Percentiles rank a stretch among this genome's conserved stretches.
Evolutionary conservation across 257 asterid genomes (phyloP).

Genomic region (Primulina tabacum): DNA sequence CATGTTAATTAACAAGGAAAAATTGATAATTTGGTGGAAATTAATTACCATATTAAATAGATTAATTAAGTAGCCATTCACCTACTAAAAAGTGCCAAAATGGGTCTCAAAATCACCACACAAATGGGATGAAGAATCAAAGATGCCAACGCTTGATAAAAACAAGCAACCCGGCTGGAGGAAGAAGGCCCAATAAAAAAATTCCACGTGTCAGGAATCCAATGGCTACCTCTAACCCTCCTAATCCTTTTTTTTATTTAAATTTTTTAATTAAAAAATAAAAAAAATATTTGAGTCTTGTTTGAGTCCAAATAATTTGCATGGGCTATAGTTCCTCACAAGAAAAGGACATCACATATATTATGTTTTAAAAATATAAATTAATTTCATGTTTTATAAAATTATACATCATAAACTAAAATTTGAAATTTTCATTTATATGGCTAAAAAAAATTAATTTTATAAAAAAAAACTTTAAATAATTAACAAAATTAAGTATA

Average conservation of each 20-base stretch:
- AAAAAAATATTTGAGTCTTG: conserved; percentile 10
- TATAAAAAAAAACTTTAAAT: too few relatives aligned
- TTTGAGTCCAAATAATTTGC: conserved; percentile 38
- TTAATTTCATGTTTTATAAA: background rate
- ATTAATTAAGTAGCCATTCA: background rate
- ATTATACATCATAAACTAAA: too few relatives aligned
- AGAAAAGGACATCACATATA: conserved; percentile 42
- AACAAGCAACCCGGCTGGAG: conserved; percentile 40
- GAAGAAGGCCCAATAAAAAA: background rate
- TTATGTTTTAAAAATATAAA: background rate
- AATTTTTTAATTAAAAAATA: too few relatives aligned
- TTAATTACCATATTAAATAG: background rate
- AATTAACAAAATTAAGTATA: too few relatives aligned
- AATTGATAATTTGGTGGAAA: background rate
- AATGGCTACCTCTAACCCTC: conserved; percentile 36
- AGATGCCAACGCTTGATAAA: conserved; percentile 38
- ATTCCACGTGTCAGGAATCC: conserved; percentile 45
- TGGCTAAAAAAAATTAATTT: too few relatives aligned
- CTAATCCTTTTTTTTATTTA: conserved; percentile 14
- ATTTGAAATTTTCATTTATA: too few relatives aligned
- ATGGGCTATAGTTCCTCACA: conserved; percentile 32
- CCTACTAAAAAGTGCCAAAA: conserved; percentile 20
- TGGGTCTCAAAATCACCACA: conserved; percentile 35
- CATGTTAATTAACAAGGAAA: background rate
- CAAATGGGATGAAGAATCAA: conserved; percentile 25